Percentiles rank a stretch among this genome's conserved stretches.
phyloP scores from a whole-genome alignment of 2,329 filamentous ascomycete genomes.

The Aschersonia sp. region DNA sequence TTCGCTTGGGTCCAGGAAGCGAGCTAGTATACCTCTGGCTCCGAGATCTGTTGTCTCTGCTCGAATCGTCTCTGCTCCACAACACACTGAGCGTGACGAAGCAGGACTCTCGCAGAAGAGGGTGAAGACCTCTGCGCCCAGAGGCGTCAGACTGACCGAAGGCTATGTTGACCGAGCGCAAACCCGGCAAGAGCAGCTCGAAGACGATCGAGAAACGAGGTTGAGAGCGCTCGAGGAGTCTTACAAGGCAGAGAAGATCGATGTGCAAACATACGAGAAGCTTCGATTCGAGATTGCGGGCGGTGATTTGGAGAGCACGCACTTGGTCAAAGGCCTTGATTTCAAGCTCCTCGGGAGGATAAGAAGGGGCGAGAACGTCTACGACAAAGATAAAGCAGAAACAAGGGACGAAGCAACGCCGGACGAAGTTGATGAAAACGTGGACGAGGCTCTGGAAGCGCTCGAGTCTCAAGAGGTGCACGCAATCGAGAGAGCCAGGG shows the following conservation, averaged over 20 bases:
- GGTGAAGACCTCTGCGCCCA: slow-evolving; percentile 66
- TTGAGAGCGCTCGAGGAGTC: slow-evolving; percentile 70
- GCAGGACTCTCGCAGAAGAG: slow-evolving; percentile 47
- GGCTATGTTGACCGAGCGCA: slow-evolving; percentile 78
- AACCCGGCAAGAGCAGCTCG: slow-evolving; percentile 38
- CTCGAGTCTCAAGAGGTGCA: slow-evolving; percentile 40
- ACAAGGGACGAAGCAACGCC: slow-evolving; percentile 15
- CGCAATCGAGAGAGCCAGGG: slow-evolving; percentile 34
- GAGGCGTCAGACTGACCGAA: slow-evolving; percentile 62
- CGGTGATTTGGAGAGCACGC: slow-evolving; percentile 65
- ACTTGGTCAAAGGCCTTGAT: slow-evolving; percentile 86
- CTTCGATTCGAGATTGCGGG: slow-evolving; percentile 65
- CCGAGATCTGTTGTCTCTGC: slow-evolving; percentile 53
- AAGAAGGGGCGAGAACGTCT: slow-evolving; percentile 54
- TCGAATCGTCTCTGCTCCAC: slow-evolving; percentile 63
- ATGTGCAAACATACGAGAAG: slow-evolving; percentile 62
- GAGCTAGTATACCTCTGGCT: slow-evolving; percentile 83
- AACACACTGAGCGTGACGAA: slow-evolving; percentile 61
- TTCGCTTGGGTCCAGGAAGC: slow-evolving; percentile 61
- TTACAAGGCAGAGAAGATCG: slow-evolving; percentile 72
- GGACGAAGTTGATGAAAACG: slow-evolving; percentile 13
- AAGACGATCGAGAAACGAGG: slow-evolving; percentile 43
- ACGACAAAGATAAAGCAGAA: slow-evolving; percentile 15
- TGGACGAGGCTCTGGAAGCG: slow-evolving; percentile 53
- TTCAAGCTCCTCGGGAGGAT: slow-evolving; percentile 62